Base-by-base conservation (phyloP, 305 asterid genomes). In the Striga hermonthica region DNA sequence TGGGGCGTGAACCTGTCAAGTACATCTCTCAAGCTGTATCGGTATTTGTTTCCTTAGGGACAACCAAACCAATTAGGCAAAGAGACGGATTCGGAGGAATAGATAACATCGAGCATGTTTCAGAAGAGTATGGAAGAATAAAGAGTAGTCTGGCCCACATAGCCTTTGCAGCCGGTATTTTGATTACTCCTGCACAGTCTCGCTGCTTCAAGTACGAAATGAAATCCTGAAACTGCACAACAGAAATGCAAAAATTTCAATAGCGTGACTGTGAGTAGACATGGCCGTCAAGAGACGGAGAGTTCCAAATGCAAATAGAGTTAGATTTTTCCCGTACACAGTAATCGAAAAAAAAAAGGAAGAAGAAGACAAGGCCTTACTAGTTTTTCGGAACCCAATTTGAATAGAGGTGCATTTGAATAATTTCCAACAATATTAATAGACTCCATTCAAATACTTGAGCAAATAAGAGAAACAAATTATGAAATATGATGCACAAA, bases 171-270 rank as follows among this genome's bases (percentile, higher is more conserved):
- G 91, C 92, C 31, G 95, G 95, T 73, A 91, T 75, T 78, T 87
- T 91, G 78, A 91, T 91, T 16, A 91, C 98, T 47, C 98, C 98
- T 0, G 95, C 98, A 76, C 98, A 89, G 40, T 91, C 95, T 80
- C 98, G 82, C 83, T 91, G 98, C 82, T 80, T 84, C 90, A 91
- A 78, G 81, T 91, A 91, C 4, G 87, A 68, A 54, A 83, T 69
- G 70, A 91, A 91, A 73, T 91, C 98, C 71, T 87, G 93, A 78
- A 89, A 84, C 98, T 91, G 95, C 76, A 76, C 73, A 65, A 74
- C 64, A 38, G 59, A 15, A 62, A 48, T 41, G 38, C 47, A 10
- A 36, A 56, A 37, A 37, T 45, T 45, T 14, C 16, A 35, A 59
- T 67, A 6, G 40, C 14, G 38, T 10, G 8, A 7, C 35, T 11